Conservation (phyloP, 306 rosid genomes). For the Dalbergia cultrata region DNA sequence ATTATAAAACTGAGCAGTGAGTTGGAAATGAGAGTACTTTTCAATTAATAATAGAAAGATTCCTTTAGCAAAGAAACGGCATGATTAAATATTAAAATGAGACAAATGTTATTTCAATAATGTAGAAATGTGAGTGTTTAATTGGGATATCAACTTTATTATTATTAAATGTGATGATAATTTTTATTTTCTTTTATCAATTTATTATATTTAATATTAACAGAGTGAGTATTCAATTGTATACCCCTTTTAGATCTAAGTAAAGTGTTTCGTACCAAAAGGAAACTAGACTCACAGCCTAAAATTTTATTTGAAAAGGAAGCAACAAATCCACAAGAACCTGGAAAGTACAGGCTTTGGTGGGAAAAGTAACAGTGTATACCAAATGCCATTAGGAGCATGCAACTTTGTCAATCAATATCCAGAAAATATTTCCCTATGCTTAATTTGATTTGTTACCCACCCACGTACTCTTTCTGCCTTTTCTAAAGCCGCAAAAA, state of each 20-base stretch:
- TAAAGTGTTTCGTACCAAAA: slow-evolving; percentile 48
- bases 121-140: too few species aligned
- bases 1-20: slow-evolving; percentile 51
- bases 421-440: slow-evolving; percentile 31
- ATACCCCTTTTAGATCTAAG: too few species aligned
- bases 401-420: slow-evolving; percentile 47
- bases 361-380: slow-evolving; percentile 47
- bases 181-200: too few species aligned
- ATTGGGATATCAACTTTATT: too few species aligned
- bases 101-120: too few species aligned
- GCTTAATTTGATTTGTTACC: slow-evolving; percentile 32
- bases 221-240: too few species aligned
- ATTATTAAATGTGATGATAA: too few species aligned
- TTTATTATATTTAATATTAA: too few species aligned
- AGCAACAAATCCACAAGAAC: slow-evolving; percentile 58
- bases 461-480: slow-evolving; percentile 11
- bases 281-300: slow-evolving; percentile 48
- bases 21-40: slow-evolving; percentile 58
- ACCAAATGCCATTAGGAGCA: slow-evolving; percentile 53
- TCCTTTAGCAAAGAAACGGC: slow-evolving; percentile 58
- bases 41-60: slow-evolving; percentile 54
- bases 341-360: slow-evolving; percentile 62
- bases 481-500: slow-evolving; percentile 35
- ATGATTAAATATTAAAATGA: slow-evolving; percentile 28
- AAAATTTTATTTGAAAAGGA: slow-evolving; percentile 43